These are phyloP conservation scores for Lumnitzera racemosa DNA, from an alignment of 345 rosid genomes.

Conservation along the genomic window DNA sequence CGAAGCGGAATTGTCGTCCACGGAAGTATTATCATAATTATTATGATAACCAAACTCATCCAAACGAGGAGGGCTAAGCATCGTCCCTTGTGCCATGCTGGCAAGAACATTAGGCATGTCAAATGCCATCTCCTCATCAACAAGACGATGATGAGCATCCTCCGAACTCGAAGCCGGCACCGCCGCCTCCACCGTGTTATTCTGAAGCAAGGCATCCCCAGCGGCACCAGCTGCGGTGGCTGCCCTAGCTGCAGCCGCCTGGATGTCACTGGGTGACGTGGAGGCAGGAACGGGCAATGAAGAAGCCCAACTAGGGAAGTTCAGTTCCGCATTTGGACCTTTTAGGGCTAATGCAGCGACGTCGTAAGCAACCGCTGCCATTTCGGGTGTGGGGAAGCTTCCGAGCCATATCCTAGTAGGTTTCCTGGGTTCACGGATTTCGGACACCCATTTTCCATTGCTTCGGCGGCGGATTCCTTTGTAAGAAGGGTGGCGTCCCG, in stretches of 20 bases:
- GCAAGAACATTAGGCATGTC: slow-evolving; percentile 74
- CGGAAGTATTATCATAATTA: neutral
- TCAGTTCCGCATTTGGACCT: slow-evolving; percentile 17
- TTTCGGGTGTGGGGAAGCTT: slow-evolving; percentile 19
- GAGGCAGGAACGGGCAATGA: slow-evolving; percentile 15
- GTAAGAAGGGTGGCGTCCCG: slow-evolving; percentile 8
- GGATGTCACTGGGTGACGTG: slow-evolving; percentile 10
- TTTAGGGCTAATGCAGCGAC: slow-evolving; percentile 18
- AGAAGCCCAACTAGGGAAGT: slow-evolving; percentile 13
- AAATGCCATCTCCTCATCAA: slow-evolving; percentile 85
- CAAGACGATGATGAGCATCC: slow-evolving; percentile 18
- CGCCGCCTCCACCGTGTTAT: neutral
- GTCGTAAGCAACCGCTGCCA: slow-evolving; percentile 20
- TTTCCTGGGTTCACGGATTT: slow-evolving; percentile 17
- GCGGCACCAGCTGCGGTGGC: slow-evolving; percentile 16
- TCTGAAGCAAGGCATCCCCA: slow-evolving; percentile 6
- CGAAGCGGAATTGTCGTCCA: neutral
- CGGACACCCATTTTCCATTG: slow-evolving; percentile 20
- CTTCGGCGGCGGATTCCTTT: slow-evolving; percentile 16
- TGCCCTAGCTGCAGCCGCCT: slow-evolving; percentile 17
- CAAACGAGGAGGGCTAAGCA: slow-evolving; percentile 84
- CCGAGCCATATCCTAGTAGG: slow-evolving; percentile 22
- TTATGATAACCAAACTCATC: neutral
- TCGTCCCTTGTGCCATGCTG: slow-evolving; percentile 98
- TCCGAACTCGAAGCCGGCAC: neutral